Base-by-base conservation (phyloP, 768 basidiomycete genomes). In the Russula virescens region DNA sequence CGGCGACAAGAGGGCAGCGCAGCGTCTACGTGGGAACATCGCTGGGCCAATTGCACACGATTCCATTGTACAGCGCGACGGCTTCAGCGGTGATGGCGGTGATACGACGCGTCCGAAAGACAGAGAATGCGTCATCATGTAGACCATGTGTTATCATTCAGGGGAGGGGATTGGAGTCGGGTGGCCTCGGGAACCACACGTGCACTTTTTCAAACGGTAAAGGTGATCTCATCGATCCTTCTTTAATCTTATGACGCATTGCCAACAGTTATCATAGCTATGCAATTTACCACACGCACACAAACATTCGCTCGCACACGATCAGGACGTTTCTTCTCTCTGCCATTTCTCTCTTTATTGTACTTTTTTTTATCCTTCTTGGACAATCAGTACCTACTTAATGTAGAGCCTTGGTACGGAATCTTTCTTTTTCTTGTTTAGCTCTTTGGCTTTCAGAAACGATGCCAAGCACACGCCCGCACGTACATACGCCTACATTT, bases 91-190 rank as follows among this genome's bases (percentile, higher is more conserved):
- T 11, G 80, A 77, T 56, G 68, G 68, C 73, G 18, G 70, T 65
- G 26, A 71, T 70, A 6, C 66, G 55, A 84, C 86, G 71, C 78
- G 76, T 26, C 77, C 76, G 58, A 87, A 87, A 74, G 85, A 85
- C 71, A 91, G 90, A 75, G 91, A 93, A 54, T 95, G 93, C 71
- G 75, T 91, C 52, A 86, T 95, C 71, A 94, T 94, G 92, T 95
- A 80, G 62, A 54, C 8, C 21, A 52, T 14, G n/a, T 53, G 35
- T n/a, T n/a, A n/a, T n/a, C n/a, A n/a, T n/a, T n/a, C n/a, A n/a
- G n/a, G 38, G 42, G 26, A 19, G 40, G 10, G 52, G 10, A 21
- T 28, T 21, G 52, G 25, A 16, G 9, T 52, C 26, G 23, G 35
- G 5, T 19, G 57, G n/a, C n/a, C 38, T 11, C 2, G 13, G 47